Conservation (phyloP, 2,329 filamentous ascomycete genomes). For the Pseudogymnoascus sp. region DNA sequence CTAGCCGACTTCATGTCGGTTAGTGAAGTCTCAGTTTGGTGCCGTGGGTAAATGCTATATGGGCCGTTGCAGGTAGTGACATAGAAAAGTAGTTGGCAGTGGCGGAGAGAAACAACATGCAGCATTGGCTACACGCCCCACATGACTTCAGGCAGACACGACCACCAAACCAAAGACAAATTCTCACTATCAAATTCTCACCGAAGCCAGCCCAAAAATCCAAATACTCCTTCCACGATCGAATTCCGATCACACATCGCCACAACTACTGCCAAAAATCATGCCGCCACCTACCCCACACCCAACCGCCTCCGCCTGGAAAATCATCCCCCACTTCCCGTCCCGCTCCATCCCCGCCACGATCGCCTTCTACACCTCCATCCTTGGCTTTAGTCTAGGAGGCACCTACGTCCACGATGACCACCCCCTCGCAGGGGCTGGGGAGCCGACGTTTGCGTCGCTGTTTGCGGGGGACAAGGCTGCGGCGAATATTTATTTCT, state of each 20-base stretch:
- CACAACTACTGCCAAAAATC: not conserved
- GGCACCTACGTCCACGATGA: not conserved
- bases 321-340: constrained; percentile 10
- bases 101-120: not conserved
- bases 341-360: constrained; percentile 1
- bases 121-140: not conserved
- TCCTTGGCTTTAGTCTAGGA: not conserved
- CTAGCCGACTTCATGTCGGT: too few relatives aligned
- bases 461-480: not conserved
- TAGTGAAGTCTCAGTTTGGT: too few relatives aligned
- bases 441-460: not conserved
- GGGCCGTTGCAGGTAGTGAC: not conserved
- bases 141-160: constrained; percentile 15
- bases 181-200: not conserved
- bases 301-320: constrained; percentile 6
- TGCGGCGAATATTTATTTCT: not conserved
- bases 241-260: not conserved
- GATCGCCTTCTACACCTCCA: constrained; percentile 4
- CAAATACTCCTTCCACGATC: not conserved
- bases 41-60: too few relatives aligned
- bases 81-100: not conserved
- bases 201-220: not conserved
- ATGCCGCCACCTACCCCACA: not conserved
- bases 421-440: not conserved
- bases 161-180: not conserved